A percentile compares a stretch with the other conserved stretches of the same genome.
Evolutionary conservation across 768 basidiomycete genomes (phyloP).

Genomic region (Boletus sp.): DNA sequence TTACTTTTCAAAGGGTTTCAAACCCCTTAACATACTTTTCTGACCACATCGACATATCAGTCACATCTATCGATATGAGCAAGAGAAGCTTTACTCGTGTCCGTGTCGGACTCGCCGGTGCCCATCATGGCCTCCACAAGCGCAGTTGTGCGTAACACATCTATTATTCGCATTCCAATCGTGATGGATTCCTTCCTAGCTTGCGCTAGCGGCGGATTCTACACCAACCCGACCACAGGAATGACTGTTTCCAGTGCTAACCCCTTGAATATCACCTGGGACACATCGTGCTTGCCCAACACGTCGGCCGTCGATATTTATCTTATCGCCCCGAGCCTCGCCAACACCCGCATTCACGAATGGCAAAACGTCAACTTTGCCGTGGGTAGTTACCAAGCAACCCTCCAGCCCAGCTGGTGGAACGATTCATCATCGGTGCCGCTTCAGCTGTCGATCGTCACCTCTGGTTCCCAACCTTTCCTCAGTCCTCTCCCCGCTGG

Average conservation of each 20-base stretch:
- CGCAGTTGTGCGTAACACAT: slow-evolving; percentile 23
- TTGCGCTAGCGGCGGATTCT: slow-evolving; percentile 61
- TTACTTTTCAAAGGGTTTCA: slow-evolving; percentile 16
- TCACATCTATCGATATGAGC: slow-evolving; percentile 19
- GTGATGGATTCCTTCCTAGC: slow-evolving; percentile 28
- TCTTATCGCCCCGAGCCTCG: slow-evolving; percentile 51
- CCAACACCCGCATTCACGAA: slow-evolving; percentile 47
- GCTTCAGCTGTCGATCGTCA: slow-evolving; percentile 62
- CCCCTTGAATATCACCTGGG: slow-evolving; percentile 63
- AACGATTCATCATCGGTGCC: slow-evolving; percentile 46
- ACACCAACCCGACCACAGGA: slow-evolving; percentile 51
- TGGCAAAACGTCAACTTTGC: slow-evolving; percentile 54
- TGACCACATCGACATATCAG: slow-evolving; percentile 6
- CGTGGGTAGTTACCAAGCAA: slow-evolving; percentile 47
- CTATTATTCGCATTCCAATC: background rate
- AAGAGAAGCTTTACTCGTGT: slow-evolving; percentile 30
- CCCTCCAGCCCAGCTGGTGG: slow-evolving; percentile 70
- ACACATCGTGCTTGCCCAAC: slow-evolving; percentile 51
- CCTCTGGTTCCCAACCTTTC: slow-evolving; percentile 49
- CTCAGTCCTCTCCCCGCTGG: slow-evolving; percentile 56
- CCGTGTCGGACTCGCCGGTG: slow-evolving; percentile 26
- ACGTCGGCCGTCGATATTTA: slow-evolving; percentile 62
- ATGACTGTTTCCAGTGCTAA: slow-evolving; percentile 44
- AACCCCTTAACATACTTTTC: background rate
- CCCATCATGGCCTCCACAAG: slow-evolving; percentile 17